Evolutionary conservation across 2,329 filamentous ascomycete genomes (phyloP), one percentile per base, ranked within the genome.

Genomic region (Beauveria medogensis): DNA sequence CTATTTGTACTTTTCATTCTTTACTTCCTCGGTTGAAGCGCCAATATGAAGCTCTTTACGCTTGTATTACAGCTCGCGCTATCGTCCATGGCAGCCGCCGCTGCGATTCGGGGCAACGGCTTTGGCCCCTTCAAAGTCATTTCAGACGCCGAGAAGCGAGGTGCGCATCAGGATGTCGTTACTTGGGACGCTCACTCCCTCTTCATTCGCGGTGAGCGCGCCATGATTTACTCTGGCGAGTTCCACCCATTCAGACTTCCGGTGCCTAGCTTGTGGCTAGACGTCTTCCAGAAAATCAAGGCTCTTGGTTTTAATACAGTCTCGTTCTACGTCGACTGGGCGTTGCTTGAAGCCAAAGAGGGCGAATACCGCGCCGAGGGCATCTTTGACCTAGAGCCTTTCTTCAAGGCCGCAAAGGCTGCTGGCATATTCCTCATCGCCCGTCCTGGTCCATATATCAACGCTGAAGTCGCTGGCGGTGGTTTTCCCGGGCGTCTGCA

Each of bases 401-500:
- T 91, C 74, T 90, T 90, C 67, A 81, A 85, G 14, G 87, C 87
- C 20, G 88, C 88, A 2, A 73, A 78, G 24, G 72, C 85, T 65
- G 84, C 86, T 24, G 88, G 87, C 0, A 82, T 91, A 50, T 91
- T 89, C 65, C 77, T 91, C 1, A 79, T 91, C 58, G 88, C 87
- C 28, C 78, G 79, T 1, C 84, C 84, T 1, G 83, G 86, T 0
- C 84, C 84, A 0, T 88, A 89, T 54, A 88, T 90, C 74, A 90
- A 90, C 64, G 87, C 88, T 0, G 88, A 91, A 70, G 80, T 75
- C 0, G 81, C 79, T 18, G 87, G 87, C 6, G 88, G 88, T 63
- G 88, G 88, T 0, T 90, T 87, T 64, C 88, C 88, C 0, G 88
- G 87, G 7, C 91, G 88, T 88, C 71, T 90, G 8, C 83, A 87